Base-by-base conservation (phyloP, 2,329 filamentous ascomycete species). In the Ophiostoma montium region DNA sequence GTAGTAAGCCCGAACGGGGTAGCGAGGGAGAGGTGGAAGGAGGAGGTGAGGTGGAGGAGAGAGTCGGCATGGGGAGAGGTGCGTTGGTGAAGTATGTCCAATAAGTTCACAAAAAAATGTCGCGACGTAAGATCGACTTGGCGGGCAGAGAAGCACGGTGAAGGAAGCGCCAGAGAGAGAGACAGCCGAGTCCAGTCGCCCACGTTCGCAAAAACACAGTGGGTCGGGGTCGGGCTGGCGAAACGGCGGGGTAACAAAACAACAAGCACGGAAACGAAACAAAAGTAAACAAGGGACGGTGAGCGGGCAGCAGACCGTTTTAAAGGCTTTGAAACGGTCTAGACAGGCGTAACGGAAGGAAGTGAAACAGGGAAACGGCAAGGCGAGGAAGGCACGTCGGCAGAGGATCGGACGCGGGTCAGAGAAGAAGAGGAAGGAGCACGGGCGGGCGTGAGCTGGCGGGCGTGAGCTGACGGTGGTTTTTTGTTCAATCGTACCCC, bases 211-310 rank as follows among this genome's bases (percentile, higher is more conserved):
- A 32, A 44, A 44, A 44, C 32, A 44, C 42, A 44, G 42, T 44
- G 42, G 42, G 42, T 33, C 42, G n/a, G 42, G 42, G 42, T 33
- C 42, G n/a, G 13, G 23, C 23, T 31, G 39, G 30, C 42, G 42
- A 44, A 44, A 44, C 42, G 42, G 42, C 42, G 42, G 42, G 42
- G 42, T 44, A 44, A 44, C 39, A 27, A 9, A 27, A 27, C 32
- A 44, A 44, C 39, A 27, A 9, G 38, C 1, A 41, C 21, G 38
- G n/a, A 41, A 21, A 41, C 38, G 38, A 19, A n/a, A 27, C 38
- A 41, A 42, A 15, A 16, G 39, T 42, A 42, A 42, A 42, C 39
- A 42, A 42, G 21, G 10, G 31, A 33, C 23, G 23, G n/a, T n/a
- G n/a, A n/a, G n/a, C n/a, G n/a, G n/a, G n/a, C n/a, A n/a, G n/a